Evolutionary conservation across 2,329 filamentous ascomycete species (phyloP), one percentile per base, ranked within the genome.

Genomic region (Talaromyces verruculosus): DNA sequence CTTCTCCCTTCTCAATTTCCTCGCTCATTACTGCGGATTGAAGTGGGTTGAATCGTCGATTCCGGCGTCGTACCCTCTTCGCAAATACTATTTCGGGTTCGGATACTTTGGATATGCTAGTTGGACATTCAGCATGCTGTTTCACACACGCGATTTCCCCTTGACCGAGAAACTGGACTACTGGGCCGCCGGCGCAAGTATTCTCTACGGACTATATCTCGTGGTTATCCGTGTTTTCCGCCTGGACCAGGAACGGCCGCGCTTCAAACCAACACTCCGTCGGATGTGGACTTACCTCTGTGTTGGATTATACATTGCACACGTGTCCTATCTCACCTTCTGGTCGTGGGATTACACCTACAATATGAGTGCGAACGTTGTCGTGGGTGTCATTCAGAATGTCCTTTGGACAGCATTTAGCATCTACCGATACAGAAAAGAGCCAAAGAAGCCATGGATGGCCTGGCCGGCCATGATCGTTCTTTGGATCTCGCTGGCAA

Each of bases 311-410:
- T 99, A 96, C 77, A 74, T 84, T 30, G 81, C 85, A 64, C 95
- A 99, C 76, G 88, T 97, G 58, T 85, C 83, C 55, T 99, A 97
- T 77, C 84, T 99, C 64, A 92, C 90, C 74, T 87, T 92, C 71
- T 91, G 93, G 83, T 83, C 84, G 19, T 99, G 95, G 91, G 91
- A 98, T 78, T 99, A 99, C 77, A 91, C 90, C 5, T 99, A 99
- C 81, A 99, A 99, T 77, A 98, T 99, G 93, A 88, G 90, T 1
- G 95, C 93, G 61, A 99, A 98, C 73, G 91, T 99, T 22, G 87
- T 85, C 2, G 87, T 91, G 11, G 95, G 95, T 3, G 82, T 93
- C 47, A 77, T 93, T 4, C 89, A 93, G 75, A 97, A 98, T 73
- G 62, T 89, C 3, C 80, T 98, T 66, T 98, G 95, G 95, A 91